Base-by-base conservation (phyloP, 345 rosid species). In the Melaleuca quinquenervia region DNA sequence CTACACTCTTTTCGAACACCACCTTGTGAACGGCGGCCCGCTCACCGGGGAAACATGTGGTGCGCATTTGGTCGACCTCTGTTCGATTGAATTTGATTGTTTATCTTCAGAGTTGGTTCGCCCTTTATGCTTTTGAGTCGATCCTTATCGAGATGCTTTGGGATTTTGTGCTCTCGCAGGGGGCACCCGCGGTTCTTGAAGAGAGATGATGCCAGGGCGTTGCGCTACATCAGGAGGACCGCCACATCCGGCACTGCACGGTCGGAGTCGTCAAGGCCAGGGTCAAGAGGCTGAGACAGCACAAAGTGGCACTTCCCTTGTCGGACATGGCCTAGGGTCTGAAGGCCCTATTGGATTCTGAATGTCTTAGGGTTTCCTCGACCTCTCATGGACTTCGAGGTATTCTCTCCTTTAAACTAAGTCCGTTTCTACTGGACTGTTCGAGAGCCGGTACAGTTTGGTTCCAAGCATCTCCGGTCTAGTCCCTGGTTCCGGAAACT, bases 11-110 rank as follows among this genome's bases (percentile, higher is more conserved):
- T 97, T 97, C 76, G 98, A 94, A 90, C 93, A 95, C 2, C 92
- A 98, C n/a, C 91, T 95, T 32, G 99, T 94, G 85, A 92, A 95
- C 14, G 64, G 4, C 82, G 99, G 99, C 5, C 99, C 99, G 41
- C 94, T 94, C 83, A 87, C 95, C 94, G 91, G 52, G 98, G 99
- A 16, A 96, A 98, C 97, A 97, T 97, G 99, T 94, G 99, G 99
- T 96, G 92, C 50, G 87, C 11, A 45, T 56, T 45, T 84, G 85
- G 3, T 84, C 18, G 36, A 29, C 54, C 10, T 9, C 32, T 41
- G 41, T 41, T 41, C 4, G 41, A 41, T 41, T 41, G 41, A 41
- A 41, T 41, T 2, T 41, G 41, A 41, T 41, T 41, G 41, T 41
- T 41, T 41, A 41, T 41, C 3, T 41, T 41, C 3, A 41, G 41